Base-by-base conservation (phyloP, 257 asterid genomes). In the Nicotiana sylvestris region DNA sequence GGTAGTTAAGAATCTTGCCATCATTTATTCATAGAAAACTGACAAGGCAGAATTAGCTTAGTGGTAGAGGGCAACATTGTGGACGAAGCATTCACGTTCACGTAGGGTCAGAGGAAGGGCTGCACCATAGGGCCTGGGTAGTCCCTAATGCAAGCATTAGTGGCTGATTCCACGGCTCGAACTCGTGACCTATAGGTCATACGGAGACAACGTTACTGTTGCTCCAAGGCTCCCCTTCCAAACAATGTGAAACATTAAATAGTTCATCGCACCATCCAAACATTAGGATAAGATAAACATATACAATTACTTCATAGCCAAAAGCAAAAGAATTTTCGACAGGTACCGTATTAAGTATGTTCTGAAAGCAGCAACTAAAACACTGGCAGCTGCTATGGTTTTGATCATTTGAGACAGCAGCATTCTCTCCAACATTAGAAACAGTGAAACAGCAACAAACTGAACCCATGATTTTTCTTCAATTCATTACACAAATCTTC, bases 381-480 rank as follows among this genome's bases (percentile, higher is more conserved):
- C 89, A 89, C 9, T 4, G 51, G 87, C 87, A 84, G 57, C 3
- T 46, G 1, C 53, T 58, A 9, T 84, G 49, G 61, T 61, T 66
- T 3, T 88, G 61, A 84, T 46, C n/a, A 56, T 84, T 35, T 43
- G 82, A 76, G 29, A 8, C 51, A 43, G 53, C 69, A 56, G 57
- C 72, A 80, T 46, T 13, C 32, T 25, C 49, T 21, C 76, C 64
- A 18, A 3, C 82, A 72, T 87, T 90, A 21, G 69, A 60, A 37
- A 77, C 91, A 76, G 55, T 56, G 74, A 90, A 84, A 85, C 94
- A 90, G 80, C 91, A 81, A 49, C 89, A 85, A 5, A 85, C 27
- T 11, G 85, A 66, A 81, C 96, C 93, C 97, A 91, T 93, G 81
- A 17, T 81, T 69, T 30, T 64, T n/a, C 43, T 53, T 60, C 78